These are phyloP conservation scores for Neofusicoccum ribis DNA, from an alignment of 2,329 filamentous ascomycete species.

Conservation along the genomic window DNA sequence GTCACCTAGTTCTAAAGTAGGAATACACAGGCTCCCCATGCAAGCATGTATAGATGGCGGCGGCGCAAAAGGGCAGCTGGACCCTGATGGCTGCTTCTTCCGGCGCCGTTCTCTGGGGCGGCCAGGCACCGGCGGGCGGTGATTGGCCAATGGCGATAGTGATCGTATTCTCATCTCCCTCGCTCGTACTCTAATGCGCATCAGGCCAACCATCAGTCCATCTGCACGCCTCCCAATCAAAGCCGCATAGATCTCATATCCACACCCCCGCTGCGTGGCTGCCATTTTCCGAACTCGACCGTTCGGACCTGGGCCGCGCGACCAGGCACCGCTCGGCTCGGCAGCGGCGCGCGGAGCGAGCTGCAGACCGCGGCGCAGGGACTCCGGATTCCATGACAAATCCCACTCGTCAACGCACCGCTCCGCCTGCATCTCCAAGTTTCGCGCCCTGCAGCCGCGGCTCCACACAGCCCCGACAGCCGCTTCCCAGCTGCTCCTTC, in stretches of 20 bases:
- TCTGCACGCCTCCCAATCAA: not conserved
- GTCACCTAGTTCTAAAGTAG: not conserved
- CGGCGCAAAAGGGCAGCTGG: not conserved
- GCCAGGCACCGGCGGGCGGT: not conserved
- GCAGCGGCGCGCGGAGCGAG: not conserved
- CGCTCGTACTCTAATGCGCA: constrained; percentile 5
- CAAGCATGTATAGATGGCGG: not conserved
- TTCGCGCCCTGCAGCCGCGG: not conserved
- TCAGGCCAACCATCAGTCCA: constrained; percentile 1
- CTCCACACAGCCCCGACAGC: too few relatives aligned
- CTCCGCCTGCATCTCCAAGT: not conserved
- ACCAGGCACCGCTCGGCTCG: not conserved
- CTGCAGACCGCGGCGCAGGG: not conserved
- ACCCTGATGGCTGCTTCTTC: not conserved
- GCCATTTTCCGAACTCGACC: constrained; percentile 2
- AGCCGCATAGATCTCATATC: constrained; percentile 14
- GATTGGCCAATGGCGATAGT: not conserved
- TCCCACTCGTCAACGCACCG: not conserved
- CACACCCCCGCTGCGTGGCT: constrained; percentile 4
- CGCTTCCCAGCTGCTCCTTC: too few relatives aligned
- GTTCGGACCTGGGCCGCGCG: not conserved
- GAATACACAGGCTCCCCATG: not conserved
- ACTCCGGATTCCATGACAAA: not conserved
- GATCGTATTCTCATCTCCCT: constrained; percentile 16
- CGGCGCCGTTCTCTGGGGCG: not conserved